Percentiles rank a stretch among this genome's conserved stretches.
Conservation (phyloP, 2,329 filamentous ascomycete species). For the Phaeosphaeria sp. region DNA sequence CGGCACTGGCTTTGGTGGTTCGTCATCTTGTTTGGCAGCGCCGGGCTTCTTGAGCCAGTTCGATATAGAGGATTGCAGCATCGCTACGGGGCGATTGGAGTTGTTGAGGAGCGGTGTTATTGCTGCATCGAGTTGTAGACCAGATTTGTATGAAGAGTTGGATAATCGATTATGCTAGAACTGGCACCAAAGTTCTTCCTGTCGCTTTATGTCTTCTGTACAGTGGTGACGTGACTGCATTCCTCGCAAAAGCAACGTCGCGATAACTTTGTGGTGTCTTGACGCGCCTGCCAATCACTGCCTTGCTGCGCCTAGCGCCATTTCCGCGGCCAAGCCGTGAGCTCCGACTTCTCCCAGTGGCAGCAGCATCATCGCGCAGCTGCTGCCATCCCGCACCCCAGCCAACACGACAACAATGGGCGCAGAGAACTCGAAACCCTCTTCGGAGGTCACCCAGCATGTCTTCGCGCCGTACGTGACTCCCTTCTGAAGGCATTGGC, state of each 20-base stretch:
- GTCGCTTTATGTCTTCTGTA: background rate
- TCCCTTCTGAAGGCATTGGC: constrained; percentile 29
- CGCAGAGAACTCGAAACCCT: constrained; percentile 67
- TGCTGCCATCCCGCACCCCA: constrained; percentile 20
- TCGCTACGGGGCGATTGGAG: constrained; percentile 13
- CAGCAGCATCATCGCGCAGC: constrained; percentile 35
- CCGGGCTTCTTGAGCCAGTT: constrained; percentile 57
- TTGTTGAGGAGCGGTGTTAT: background rate
- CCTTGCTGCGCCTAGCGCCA: constrained; percentile 21
- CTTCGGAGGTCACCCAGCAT: constrained; percentile 62
- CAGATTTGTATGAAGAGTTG: no score
- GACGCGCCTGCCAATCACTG: constrained; percentile 26
- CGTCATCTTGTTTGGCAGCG: constrained; percentile 33
- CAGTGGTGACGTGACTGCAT: constrained; percentile 13
- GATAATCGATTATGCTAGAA: background rate
- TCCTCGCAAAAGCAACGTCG: constrained; percentile 15
- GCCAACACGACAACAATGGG: constrained; percentile 58
- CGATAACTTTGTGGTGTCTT: constrained; percentile 21
- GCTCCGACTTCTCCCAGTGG: constrained; percentile 38
- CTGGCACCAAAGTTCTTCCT: background rate
- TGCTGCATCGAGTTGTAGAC: background rate
- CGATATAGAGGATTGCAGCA: constrained; percentile 56
- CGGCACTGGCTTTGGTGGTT: constrained; percentile 11
- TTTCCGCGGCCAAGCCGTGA: constrained; percentile 35
- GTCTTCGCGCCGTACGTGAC: constrained; percentile 66